Conservation (phyloP, 169 alveolate species). For the Theileria equi region DNA sequence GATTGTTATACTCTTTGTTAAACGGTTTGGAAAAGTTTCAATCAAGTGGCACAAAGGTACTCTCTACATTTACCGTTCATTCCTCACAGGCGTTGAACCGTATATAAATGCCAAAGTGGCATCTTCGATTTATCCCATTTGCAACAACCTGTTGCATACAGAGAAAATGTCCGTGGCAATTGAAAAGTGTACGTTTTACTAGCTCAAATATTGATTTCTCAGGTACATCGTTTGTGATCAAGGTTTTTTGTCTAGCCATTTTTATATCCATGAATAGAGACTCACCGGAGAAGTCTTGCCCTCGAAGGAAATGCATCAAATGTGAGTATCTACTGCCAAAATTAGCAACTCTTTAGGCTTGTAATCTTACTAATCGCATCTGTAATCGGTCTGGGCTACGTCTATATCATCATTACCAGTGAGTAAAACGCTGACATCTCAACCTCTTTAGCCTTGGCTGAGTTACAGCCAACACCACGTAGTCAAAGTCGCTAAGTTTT, state of each 20-base stretch:
- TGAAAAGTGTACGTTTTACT: slow-evolving; percentile 46
- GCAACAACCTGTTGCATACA: slow-evolving; percentile 24
- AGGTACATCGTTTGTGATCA: slow-evolving; percentile 30
- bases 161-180: slow-evolving; percentile 53
- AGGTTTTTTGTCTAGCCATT: slow-evolving; percentile 11
- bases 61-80: neutral
- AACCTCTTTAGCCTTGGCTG: neutral
- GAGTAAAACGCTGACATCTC: neutral
- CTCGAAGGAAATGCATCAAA: slow-evolving; percentile 60
- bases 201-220: neutral
- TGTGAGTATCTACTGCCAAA: slow-evolving; percentile 15
- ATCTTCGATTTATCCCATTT: slow-evolving; percentile 56
- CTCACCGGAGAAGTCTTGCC: slow-evolving; percentile 60
- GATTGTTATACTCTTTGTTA: slow-evolving; percentile 27
- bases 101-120: slow-evolving; percentile 48
- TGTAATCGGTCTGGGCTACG: slow-evolving; percentile 32
- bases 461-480: slow-evolving; percentile 1
- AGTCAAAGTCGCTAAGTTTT: neutral
- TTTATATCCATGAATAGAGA: slow-evolving; percentile 2
- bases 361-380: slow-evolving; percentile 58
- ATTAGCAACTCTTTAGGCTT: slow-evolving; percentile 20
- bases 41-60: slow-evolving; percentile 54
- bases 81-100: slow-evolving; percentile 49
- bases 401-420: slow-evolving; percentile 42
- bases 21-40: slow-evolving; percentile 23